Percentiles rank a stretch among this genome's conserved stretches.
phyloP scores from a whole-genome alignment of 169 alveolate species.

The Plasmodium blacklocki region DNA sequence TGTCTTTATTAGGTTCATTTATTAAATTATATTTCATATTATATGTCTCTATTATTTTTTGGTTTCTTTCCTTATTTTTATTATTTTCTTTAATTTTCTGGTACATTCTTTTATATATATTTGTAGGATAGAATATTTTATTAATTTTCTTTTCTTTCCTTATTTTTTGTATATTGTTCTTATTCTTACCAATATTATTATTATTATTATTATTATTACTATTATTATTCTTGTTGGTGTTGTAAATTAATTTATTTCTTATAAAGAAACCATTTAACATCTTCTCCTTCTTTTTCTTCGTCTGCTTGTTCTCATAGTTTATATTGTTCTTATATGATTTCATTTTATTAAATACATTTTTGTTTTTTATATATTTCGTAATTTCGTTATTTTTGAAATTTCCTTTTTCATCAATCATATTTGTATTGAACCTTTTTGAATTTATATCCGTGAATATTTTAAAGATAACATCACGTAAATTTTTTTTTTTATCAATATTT shows the following conservation, averaged over 20 bases:
- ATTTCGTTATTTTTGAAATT: background rate
- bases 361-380: background rate
- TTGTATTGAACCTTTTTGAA: background rate
- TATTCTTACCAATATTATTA: background rate
- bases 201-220: background rate
- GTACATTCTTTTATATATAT: background rate
- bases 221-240: background rate
- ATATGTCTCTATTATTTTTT: no score
- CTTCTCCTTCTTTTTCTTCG: background rate
- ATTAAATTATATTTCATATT: background rate
- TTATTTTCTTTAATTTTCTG: background rate
- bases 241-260: background rate
- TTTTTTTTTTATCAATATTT: constrained; percentile 6
- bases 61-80: no score
- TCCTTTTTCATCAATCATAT: background rate
- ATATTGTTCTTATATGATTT: background rate
- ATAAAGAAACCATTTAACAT: background rate
- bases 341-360: background rate
- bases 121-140: background rate
- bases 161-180: background rate
- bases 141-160: background rate
- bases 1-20: background rate
- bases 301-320: background rate
- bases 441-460: background rate
- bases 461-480: background rate